phyloP scores from a whole-genome alignment of 192 early-diverging fungal species.

The Backusella tarrabulga region DNA sequence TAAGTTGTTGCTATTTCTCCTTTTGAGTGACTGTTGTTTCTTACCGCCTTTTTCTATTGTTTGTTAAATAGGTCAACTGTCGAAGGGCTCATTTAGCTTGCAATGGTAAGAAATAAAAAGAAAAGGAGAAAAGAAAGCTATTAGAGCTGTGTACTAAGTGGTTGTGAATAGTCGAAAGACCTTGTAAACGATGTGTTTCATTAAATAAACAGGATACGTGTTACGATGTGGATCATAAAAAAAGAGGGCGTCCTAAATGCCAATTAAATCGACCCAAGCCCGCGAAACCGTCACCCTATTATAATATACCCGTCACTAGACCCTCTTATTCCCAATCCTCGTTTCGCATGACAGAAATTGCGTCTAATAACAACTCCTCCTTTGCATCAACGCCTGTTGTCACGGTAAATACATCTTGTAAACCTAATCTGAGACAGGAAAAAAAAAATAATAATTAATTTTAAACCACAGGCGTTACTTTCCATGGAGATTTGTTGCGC shows the following conservation, averaged over 20 bases:
- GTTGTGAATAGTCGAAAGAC: constrained; percentile 51
- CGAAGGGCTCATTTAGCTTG: constrained; percentile 84
- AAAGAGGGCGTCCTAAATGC: constrained; percentile 75
- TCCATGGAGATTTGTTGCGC: constrained; percentile 49
- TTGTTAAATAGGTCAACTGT: constrained; percentile 55
- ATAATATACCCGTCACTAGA: constrained; percentile 1
- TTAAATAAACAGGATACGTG: constrained; percentile 73
- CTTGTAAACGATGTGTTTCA: constrained; percentile 74
- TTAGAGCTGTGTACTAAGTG: neutral
- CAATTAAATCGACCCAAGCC: constrained; percentile 22
- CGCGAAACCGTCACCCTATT: neutral
- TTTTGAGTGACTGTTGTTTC: neutral
- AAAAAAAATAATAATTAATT: neutral
- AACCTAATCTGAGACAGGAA: neutral
- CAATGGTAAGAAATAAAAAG: constrained; percentile 54
- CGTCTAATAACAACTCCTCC: neutral
- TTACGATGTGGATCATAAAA: constrained; percentile 82
- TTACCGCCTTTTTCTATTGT: neutral
- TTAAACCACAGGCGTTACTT: constrained; percentile 35
- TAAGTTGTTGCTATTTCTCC: neutral
- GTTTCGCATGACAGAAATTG: constrained; percentile 6
- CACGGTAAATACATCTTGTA: neutral
- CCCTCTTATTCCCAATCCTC: neutral
- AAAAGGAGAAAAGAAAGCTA: neutral
- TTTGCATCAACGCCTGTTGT: neutral